Evolutionary conservation across 78 protist genomes (phyloP).

Genomic region (Bodo saltans): DNA sequence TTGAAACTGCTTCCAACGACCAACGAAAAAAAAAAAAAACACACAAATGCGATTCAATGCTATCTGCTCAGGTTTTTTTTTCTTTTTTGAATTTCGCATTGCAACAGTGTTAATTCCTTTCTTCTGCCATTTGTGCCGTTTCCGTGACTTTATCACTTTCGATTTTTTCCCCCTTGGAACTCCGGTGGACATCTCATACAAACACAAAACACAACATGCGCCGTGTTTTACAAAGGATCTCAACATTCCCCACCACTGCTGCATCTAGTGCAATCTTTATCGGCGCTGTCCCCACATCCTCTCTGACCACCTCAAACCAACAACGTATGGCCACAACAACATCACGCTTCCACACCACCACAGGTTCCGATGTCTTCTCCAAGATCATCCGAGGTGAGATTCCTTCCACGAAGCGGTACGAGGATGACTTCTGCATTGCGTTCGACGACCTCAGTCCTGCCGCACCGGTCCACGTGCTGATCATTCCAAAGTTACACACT

Average conservation of each 20-base stretch:
- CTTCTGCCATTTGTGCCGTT: neutral
- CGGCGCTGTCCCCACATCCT: neutral
- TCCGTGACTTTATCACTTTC: neutral
- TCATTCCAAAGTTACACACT: constrained; percentile 43
- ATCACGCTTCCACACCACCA: no score
- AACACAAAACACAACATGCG: neutral
- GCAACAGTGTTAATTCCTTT: neutral
- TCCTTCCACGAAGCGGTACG: constrained; percentile 25
- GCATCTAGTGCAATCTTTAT: neutral
- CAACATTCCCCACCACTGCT: neutral
- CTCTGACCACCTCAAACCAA: no score
- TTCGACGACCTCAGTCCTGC: constrained; percentile 47
- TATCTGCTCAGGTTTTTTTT: neutral
- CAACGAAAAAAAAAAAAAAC: constrained; percentile 1
- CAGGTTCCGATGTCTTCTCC: constrained; percentile 36
- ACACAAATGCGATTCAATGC: neutral
- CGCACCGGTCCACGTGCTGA: constrained; percentile 53
- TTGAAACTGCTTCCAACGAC: no score
- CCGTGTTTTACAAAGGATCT: neutral
- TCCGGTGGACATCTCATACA: no score
- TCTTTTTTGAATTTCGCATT: neutral
- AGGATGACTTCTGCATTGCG: constrained; percentile 43
- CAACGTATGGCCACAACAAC: no score
- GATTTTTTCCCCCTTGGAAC: no score
- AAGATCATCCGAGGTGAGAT: constrained; percentile 24